Evolutionary conservation across 2,329 filamentous ascomycete species (phyloP).

Genomic region (Cladosporium phlei): DNA sequence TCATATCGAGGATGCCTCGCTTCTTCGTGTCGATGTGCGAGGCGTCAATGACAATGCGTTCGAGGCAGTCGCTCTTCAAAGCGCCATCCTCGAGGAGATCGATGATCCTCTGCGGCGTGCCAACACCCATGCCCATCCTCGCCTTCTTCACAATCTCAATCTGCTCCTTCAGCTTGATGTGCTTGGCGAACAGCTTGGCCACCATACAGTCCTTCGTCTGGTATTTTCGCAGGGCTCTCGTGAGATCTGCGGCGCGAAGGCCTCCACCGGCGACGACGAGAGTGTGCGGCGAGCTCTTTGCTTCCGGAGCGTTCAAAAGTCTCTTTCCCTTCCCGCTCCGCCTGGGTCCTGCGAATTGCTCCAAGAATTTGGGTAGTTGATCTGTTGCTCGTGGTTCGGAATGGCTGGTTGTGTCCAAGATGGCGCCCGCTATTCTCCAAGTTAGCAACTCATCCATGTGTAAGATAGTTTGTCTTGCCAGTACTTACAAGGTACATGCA

Average conservation of each 20-base stretch:
- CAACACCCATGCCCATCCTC: slow-evolving; percentile 77
- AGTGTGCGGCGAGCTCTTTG: slow-evolving; percentile 65
- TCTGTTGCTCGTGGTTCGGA: slow-evolving; percentile 61
- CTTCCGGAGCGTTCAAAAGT: slow-evolving; percentile 61
- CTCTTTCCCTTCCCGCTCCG: slow-evolving; percentile 46
- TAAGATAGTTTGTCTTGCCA: too few species aligned
- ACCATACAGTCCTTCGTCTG: slow-evolving; percentile 73
- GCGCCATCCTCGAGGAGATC: slow-evolving; percentile 76
- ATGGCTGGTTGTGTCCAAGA: slow-evolving; percentile 76
- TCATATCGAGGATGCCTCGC: slow-evolving; percentile 89
- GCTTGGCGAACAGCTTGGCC: slow-evolving; percentile 94
- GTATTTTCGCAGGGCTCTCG: slow-evolving; percentile 70
- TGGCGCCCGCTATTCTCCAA: slow-evolving; percentile 56
- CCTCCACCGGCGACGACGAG: slow-evolving; percentile 82
- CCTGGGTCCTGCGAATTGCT: slow-evolving; percentile 49
- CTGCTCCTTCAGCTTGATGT: slow-evolving; percentile 90
- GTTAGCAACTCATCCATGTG: neutral
- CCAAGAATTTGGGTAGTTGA: slow-evolving; percentile 74
- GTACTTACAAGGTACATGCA: slow-evolving; percentile 66
- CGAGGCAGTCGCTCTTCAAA: slow-evolving; percentile 45
- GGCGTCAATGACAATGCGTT: slow-evolving; percentile 81
- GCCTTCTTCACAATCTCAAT: slow-evolving; percentile 66
- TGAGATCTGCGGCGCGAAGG: slow-evolving; percentile 78
- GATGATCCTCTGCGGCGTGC: slow-evolving; percentile 76
- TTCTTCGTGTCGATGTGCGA: slow-evolving; percentile 95